phyloP scores from a whole-genome alignment of 805 yeast genomes.

The Lachancea kluyveri region DNA sequence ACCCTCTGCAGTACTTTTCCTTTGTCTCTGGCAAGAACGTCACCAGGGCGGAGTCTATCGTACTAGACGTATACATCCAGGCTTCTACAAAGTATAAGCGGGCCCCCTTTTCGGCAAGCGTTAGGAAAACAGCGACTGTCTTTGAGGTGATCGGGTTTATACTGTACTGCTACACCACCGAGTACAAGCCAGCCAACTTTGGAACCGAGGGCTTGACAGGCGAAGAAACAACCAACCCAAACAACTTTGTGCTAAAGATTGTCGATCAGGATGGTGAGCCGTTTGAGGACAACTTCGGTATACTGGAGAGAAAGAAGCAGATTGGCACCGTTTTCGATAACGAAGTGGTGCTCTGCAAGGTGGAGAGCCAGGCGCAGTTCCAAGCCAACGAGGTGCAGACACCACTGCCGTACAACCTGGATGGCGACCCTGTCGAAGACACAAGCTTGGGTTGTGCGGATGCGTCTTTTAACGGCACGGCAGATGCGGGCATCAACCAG shows the following conservation, averaged over 20 bases:
- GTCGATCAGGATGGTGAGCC: slow-evolving; percentile 94
- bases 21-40: slow-evolving; percentile 29
- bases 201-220: slow-evolving; percentile 15
- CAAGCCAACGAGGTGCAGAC: slow-evolving; percentile 43
- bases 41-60: slow-evolving; percentile 20
- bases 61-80: slow-evolving; percentile 24
- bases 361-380: slow-evolving; percentile 40
- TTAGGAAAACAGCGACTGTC: slow-evolving; percentile 27
- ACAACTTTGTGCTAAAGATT: slow-evolving; percentile 45
- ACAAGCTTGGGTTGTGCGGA: slow-evolving; percentile 5
- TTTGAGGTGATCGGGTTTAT: slow-evolving; percentile 31
- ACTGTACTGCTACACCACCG: slow-evolving; percentile 20
- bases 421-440: slow-evolving; percentile 6
- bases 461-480: slow-evolving; percentile 4
- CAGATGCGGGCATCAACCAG: slow-evolving; percentile 22
- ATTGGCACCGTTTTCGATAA: slow-evolving; percentile 71
- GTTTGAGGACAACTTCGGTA: slow-evolving; percentile 86
- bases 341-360: slow-evolving; percentile 72
- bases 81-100: slow-evolving; percentile 20
- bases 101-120: slow-evolving; percentile 19
- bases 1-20: slow-evolving; percentile 25
- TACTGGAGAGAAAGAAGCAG: slow-evolving; percentile 61
- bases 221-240: slow-evolving; percentile 21
- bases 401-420: slow-evolving; percentile 41
- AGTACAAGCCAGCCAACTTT: slow-evolving; percentile 16